A percentile compares a stretch with the other conserved stretches of the same genome.
phyloP scores from a whole-genome alignment of 2,329 filamentous ascomycete genomes.

The Colletotrichum endophyticum region DNA sequence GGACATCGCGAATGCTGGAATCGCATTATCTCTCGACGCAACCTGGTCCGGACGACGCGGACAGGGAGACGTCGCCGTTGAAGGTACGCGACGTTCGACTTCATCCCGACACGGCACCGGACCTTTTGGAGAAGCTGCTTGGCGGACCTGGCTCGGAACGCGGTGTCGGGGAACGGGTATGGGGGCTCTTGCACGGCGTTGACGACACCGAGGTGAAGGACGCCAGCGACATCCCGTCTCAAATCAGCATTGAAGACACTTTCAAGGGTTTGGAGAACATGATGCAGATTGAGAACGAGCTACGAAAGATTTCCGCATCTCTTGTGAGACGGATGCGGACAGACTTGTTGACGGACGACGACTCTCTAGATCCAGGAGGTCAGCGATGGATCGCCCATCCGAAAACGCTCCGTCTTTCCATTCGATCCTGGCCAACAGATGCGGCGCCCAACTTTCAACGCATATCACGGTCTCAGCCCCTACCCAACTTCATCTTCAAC shows the following conservation, averaged over 20 bases:
- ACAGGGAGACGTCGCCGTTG: slow-evolving; percentile 42
- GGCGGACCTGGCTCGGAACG: slow-evolving; percentile 72
- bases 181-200: slow-evolving; percentile 80
- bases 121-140: slow-evolving; percentile 71
- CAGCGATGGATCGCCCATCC: slow-evolving; percentile 78
- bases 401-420: slow-evolving; percentile 80
- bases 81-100: slow-evolving; percentile 70
- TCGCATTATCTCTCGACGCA: slow-evolving; percentile 23
- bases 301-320: slow-evolving; percentile 71
- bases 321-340: slow-evolving; percentile 79
- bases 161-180: slow-evolving; percentile 75
- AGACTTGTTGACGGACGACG: slow-evolving; percentile 69
- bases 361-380: slow-evolving; percentile 33
- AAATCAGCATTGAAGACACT: slow-evolving; percentile 95
- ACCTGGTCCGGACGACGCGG: background rate
- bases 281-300: slow-evolving; percentile 68
- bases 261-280: slow-evolving; percentile 75
- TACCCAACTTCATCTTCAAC: slow-evolving; percentile 78
- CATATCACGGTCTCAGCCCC: slow-evolving; percentile 74
- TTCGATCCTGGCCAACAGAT: slow-evolving; percentile 61
- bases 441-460: slow-evolving; percentile 68
- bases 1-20: slow-evolving; percentile 60
- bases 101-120: slow-evolving; percentile 66
- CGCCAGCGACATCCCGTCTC: slow-evolving; percentile 74
- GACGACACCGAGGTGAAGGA: slow-evolving; percentile 77